Conservation (phyloP, 306 rosid genomes). For the Geum urbanum region DNA sequence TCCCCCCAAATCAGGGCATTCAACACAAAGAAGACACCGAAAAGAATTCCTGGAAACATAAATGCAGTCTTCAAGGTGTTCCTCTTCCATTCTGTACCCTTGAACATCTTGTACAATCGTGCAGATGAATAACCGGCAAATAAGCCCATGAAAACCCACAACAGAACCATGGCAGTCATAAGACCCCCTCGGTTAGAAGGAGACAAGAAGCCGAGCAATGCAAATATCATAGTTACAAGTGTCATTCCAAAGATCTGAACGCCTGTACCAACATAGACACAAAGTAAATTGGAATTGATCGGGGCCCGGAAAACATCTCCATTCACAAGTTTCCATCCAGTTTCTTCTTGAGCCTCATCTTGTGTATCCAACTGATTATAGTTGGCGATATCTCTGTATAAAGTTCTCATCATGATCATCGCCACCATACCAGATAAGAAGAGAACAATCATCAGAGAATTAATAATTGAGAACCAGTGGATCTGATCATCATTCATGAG, state of each 20-base stretch:
- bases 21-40: constrained; percentile 77
- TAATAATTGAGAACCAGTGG: constrained; percentile 98
- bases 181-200: constrained; percentile 99
- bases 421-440: constrained; percentile 99
- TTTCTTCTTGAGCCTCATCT: constrained; percentile 99
- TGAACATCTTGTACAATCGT: constrained; percentile 95
- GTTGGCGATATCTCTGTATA: constrained; percentile 94
- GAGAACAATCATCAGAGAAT: constrained; percentile 97
- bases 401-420: constrained; percentile 99
- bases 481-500: constrained; percentile 99
- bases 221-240: constrained; percentile 98
- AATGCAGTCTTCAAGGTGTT: constrained; percentile 92
- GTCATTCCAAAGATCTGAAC: constrained; percentile 95
- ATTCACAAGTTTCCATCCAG: constrained; percentile 99
- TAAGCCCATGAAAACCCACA: constrained; percentile 99
- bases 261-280: constrained; percentile 97
- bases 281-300: constrained; percentile 75
- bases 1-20: constrained; percentile 97
- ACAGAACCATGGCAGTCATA: constrained; percentile 98
- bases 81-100: constrained; percentile 98
- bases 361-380: constrained; percentile 97
- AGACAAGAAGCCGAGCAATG: constrained; percentile 92
- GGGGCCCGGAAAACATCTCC: constrained; percentile 96
- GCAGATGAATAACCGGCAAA: constrained; percentile 97
- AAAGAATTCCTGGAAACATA: constrained; percentile 97